phyloP scores from a whole-genome alignment of 2,329 filamentous ascomycete genomes.

The Trichoderma harzianum region DNA sequence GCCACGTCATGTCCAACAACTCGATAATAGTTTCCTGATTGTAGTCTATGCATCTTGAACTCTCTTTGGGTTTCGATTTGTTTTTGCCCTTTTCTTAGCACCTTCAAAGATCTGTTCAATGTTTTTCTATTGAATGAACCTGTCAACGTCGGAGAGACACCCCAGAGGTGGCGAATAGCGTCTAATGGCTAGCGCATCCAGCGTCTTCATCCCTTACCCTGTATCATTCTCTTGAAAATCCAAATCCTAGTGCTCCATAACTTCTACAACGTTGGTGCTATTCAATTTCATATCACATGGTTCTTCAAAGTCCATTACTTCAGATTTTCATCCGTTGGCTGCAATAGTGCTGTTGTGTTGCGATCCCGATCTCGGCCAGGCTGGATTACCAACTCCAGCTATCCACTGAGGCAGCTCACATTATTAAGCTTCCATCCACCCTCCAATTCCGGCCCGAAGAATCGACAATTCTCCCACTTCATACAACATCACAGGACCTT shows the following conservation, averaged over 20 bases:
- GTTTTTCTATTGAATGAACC: not conserved
- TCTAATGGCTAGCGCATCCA: not conserved
- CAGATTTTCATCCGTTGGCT: not conserved
- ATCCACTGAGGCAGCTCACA: not conserved
- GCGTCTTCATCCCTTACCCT: not conserved
- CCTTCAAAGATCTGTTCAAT: not conserved
- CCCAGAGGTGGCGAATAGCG: not conserved
- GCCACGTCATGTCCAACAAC: too few species aligned
- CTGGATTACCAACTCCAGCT: not conserved
- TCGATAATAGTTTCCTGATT: too few species aligned
- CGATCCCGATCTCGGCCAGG: conserved; percentile 8
- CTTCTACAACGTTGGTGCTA: not conserved
- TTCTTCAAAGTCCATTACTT: not conserved
- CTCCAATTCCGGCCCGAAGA: not conserved
- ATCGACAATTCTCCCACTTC: not conserved
- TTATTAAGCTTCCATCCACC: conserved; percentile 23
- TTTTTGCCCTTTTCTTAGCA: not conserved
- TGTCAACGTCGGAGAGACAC: not conserved
- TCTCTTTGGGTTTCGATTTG: not conserved
- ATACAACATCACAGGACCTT: not conserved
- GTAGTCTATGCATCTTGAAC: not conserved
- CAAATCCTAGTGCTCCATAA: not conserved
- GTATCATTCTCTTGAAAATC: not conserved
- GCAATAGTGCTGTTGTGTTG: too few species aligned
- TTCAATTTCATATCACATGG: not conserved